Evolutionary conservation across 2,329 filamentous ascomycete species (phyloP), one percentile per base, ranked within the genome.

Genomic region (Amylocarpus encephaloides): DNA sequence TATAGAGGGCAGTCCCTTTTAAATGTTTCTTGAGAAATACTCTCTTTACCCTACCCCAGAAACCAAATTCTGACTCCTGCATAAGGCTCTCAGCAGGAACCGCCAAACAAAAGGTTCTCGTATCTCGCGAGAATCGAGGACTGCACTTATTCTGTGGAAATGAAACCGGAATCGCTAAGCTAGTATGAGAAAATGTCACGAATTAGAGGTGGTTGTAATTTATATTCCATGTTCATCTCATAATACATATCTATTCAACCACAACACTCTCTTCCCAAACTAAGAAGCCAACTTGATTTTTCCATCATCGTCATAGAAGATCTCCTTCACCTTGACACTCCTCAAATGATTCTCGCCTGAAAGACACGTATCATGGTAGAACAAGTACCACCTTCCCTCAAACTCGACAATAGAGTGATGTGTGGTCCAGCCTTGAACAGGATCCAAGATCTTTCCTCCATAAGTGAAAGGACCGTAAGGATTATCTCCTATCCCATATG

Each of bases 351-450:
- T 80, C 46, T 86, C 79, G 0, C 85, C 85, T 13, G 75, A 73
- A 48, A 82, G 86, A 49, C 88, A 65, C 63, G 81, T 81, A 69
- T 90, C 86, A 64, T 90, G 86, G 65, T 89, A 82, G 66, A 90
- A 90, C 50, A 91, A 65, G 67, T 80, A 90, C 79, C 85, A 89
- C 56, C 75, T 78, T 3, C 77, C 83, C 67, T 79, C 66, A 62
- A 86, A 88, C 71, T 89, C 84, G 9, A 84, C 83, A 58, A 91
- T 84, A 2, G 82, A 86, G 66, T 90, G 86, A 68, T 90, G 86
- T 48, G 86, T 91, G 39, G 86, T 90, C 86, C 86, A 91, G 1
- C 86, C 86, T 22, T 86, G 67, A 5, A 91, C 86, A 0, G 86
- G 86, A 71, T 89, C 85, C 43, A 91, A 66, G 48, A 91, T 84